Evolutionary conservation across 345 rosid genomes (phyloP).

Genomic region (Syzygium aqueum): DNA sequence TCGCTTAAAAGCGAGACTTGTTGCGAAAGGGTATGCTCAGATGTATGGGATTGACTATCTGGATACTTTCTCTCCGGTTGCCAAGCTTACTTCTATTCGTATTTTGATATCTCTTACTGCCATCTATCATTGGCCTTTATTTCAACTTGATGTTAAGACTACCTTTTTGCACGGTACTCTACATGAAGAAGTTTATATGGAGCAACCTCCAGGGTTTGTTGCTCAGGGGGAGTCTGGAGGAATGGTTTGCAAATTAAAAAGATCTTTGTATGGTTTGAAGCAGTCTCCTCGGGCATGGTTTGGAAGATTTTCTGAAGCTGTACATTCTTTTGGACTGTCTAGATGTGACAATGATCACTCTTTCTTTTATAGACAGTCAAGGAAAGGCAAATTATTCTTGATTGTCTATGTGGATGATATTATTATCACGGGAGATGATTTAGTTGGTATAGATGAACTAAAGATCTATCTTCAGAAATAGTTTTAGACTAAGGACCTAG

Average conservation of each 20-base stretch:
- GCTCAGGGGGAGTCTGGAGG: neutral
- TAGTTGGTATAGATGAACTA: too few relatives aligned
- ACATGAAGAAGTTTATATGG: neutral
- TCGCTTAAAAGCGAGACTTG: neutral
- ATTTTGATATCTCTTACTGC: neutral
- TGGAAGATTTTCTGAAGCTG: neutral
- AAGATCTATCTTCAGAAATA: too few relatives aligned
- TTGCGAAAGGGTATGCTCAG: too few relatives aligned
- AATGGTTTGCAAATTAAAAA: neutral
- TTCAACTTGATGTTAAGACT: neutral
- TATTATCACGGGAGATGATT: neutral
- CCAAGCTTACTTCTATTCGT: neutral
- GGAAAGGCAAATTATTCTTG: neutral
- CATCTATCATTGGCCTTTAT: neutral
- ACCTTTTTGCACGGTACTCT: neutral
- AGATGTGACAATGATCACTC: neutral
- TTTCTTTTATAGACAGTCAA: too few relatives aligned
- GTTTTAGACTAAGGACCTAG: neutral
- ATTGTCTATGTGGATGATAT: too few relatives aligned
- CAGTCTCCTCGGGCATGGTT: neutral
- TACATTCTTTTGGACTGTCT: neutral
- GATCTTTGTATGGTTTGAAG: too few relatives aligned
- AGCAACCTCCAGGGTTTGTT: neutral
- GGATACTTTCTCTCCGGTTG: too few relatives aligned
- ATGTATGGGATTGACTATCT: too few relatives aligned